Evolutionary conservation across 2,329 filamentous ascomycete species (phyloP).

Genomic region (Sporothrix brunneoviolacea): DNA sequence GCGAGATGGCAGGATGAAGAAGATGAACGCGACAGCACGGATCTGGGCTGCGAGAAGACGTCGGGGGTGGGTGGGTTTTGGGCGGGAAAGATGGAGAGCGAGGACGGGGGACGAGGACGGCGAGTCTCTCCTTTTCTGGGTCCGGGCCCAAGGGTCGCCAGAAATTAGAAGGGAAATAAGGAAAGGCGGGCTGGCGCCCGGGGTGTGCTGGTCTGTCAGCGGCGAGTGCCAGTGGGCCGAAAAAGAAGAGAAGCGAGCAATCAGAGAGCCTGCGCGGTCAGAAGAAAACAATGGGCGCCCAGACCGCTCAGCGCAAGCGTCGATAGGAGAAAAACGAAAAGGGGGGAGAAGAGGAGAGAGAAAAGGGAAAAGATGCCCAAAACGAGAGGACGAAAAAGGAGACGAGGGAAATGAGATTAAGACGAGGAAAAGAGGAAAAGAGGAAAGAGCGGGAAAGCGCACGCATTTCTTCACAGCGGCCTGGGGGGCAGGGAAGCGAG

Average conservation of each 20-base stretch:
- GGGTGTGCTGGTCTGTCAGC: background rate
- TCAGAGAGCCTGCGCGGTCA: too few relatives aligned
- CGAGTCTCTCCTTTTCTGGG: background rate
- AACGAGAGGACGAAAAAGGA: conserved; percentile 21
- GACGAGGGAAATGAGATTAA: conserved; percentile 16
- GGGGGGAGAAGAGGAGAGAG: too few relatives aligned
- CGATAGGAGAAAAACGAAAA: too few relatives aligned
- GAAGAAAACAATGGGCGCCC: too few relatives aligned
- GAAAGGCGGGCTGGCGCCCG: background rate
- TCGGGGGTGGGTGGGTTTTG: background rate
- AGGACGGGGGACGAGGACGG: background rate
- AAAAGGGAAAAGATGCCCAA: background rate
- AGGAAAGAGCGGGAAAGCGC: background rate
- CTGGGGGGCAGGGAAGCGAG: background rate
- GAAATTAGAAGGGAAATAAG: conserved; percentile 1
- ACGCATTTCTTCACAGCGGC: background rate
- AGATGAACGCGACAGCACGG: conserved; percentile 6
- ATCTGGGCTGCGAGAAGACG: background rate
- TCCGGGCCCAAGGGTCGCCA: background rate
- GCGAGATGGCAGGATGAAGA: background rate
- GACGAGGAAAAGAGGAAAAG: background rate
- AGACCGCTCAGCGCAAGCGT: too few relatives aligned
- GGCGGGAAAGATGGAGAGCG: background rate
- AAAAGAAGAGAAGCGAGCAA: too few relatives aligned
- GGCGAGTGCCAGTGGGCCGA: background rate